These are phyloP conservation scores for Emydomyces testavorans DNA, from an alignment of 2,329 filamentous ascomycete genomes.

Conservation along the genomic window DNA sequence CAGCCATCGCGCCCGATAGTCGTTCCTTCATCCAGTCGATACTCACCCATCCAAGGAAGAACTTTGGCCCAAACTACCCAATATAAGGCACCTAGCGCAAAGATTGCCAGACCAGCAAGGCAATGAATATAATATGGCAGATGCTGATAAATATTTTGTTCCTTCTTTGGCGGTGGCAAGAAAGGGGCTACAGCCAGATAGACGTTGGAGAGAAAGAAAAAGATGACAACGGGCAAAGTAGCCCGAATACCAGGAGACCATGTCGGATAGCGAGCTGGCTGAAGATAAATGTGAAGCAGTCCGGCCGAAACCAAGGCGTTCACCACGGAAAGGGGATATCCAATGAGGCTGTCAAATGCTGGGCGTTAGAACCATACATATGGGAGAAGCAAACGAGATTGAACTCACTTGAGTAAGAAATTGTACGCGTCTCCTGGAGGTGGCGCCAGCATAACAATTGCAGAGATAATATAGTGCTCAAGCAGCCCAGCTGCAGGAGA, in stretches of 20 bases:
- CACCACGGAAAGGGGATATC: constrained; percentile 36
- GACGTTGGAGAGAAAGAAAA: constrained; percentile 44
- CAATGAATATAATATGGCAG: constrained; percentile 45
- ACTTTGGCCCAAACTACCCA: constrained; percentile 43
- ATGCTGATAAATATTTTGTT: constrained; percentile 42
- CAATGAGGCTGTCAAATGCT: constrained; percentile 20
- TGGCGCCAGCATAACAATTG: constrained; percentile 54
- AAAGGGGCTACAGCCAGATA: constrained; percentile 44
- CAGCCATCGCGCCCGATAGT: constrained; percentile 51
- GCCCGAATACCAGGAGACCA: constrained; percentile 42
- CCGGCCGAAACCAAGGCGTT: constrained; percentile 42
- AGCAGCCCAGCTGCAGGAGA: constrained; percentile 49
- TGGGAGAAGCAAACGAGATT: not conserved
- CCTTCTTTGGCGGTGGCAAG: constrained; percentile 36
- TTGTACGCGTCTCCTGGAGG: constrained; percentile 58
- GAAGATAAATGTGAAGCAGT: constrained; percentile 38
- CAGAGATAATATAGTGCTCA: constrained; percentile 54
- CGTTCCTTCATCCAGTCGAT: constrained; percentile 47
- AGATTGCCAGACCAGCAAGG: constrained; percentile 42
- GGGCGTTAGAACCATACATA: not conserved
- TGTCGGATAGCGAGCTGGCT: constrained; percentile 31
- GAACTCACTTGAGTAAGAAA: constrained; percentile 41
- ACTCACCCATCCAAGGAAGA: constrained; percentile 33
- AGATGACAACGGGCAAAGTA: constrained; percentile 40
- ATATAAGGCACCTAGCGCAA: constrained; percentile 41